A percentile compares a stretch with the other conserved stretches of the same genome.
Conservation (phyloP, 305 asterid species). For the Withania somnifera region DNA sequence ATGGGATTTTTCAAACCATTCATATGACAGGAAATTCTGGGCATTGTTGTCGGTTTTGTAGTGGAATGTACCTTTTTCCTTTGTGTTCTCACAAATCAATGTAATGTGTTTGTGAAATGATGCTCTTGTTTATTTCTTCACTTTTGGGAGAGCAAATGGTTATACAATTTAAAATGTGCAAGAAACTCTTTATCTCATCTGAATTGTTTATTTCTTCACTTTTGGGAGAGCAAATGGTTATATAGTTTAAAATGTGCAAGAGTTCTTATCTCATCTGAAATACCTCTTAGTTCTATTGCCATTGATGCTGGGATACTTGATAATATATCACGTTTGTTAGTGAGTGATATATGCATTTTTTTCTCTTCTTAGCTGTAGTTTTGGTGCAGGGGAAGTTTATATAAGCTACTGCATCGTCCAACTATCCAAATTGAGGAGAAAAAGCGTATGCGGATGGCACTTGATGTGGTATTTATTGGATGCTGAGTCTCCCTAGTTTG, state of each 20-base stretch:
- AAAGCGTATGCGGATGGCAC: conserved; percentile 85
- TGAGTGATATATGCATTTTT: neutral
- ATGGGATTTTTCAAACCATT: neutral
- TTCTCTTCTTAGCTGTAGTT: conserved; percentile 5
- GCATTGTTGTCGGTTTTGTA: neutral
- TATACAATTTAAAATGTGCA: neutral
- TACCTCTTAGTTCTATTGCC: neutral
- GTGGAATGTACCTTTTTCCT: neutral
- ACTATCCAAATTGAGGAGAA: conserved; percentile 71
- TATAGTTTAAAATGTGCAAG: neutral
- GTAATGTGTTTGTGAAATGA: neutral
- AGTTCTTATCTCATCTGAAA: neutral
- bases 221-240: neutral
- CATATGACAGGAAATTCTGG: neutral
- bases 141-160: neutral
- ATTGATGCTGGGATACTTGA: neutral
- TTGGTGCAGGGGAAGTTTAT: conserved; percentile 85
- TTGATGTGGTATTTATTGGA: conserved; percentile 74
- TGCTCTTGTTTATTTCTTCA: neutral
- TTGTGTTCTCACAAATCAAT: neutral
- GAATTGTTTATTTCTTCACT: neutral
- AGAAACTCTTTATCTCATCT: neutral
- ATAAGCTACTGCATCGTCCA: conserved; percentile 74
- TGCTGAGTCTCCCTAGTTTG: neutral
- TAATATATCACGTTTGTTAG: neutral